These are phyloP conservation scores for Cenchrus purpureus DNA, from an alignment of 176 grass and related monocot genomes.

Conservation along the genomic window DNA sequence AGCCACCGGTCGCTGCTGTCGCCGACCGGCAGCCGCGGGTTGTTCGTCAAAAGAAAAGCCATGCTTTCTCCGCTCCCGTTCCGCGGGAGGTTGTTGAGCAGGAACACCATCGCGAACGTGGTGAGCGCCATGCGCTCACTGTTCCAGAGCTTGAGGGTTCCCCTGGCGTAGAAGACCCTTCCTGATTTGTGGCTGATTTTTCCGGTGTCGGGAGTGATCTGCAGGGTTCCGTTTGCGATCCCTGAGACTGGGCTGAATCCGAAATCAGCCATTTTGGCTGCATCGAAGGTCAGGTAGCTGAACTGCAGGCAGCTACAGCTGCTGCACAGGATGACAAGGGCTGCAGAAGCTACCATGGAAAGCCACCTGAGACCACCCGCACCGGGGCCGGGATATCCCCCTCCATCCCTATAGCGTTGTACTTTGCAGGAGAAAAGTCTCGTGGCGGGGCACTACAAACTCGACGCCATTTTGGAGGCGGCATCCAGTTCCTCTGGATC, in stretches of 20 bases:
- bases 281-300: constrained; percentile 18
- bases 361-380: background rate
- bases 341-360: background rate
- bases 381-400: no score
- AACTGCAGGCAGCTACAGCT: constrained; percentile 41
- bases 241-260: constrained; percentile 31
- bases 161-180: constrained; percentile 36
- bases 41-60: constrained; percentile 58
- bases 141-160: constrained; percentile 41
- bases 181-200: constrained; percentile 37
- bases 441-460: no score
- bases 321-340: background rate
- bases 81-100: constrained; percentile 49
- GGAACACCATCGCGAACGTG: constrained; percentile 39
- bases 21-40: background rate
- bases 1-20: constrained; percentile 62
- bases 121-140: constrained; percentile 13
- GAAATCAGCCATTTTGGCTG: constrained; percentile 14
- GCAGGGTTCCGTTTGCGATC: constrained; percentile 37
- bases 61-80: constrained; percentile 46
- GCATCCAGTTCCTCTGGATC: no score
- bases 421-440: no score
- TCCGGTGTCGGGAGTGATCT: constrained; percentile 44
- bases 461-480: no score
- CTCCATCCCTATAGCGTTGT: no score